phyloP scores from a whole-genome alignment of 2,329 filamentous ascomycete species.

The Remersonia thermophila region DNA sequence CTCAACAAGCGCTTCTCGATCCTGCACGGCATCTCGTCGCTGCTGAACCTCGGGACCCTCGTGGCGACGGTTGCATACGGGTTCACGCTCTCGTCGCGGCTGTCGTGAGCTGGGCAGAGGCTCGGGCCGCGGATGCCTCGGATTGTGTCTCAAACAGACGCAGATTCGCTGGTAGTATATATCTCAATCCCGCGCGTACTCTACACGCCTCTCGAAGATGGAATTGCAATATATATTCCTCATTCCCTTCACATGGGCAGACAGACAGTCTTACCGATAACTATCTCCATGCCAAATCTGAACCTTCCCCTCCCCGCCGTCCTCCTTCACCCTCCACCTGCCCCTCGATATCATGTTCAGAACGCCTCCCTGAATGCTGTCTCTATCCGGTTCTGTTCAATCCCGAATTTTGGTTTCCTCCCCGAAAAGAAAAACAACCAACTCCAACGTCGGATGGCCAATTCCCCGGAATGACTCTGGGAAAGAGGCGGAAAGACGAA shows the following conservation, averaged over 20 bases:
- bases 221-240: no score
- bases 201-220: no score
- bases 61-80: slow-evolving; percentile 66
- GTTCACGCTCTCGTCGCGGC: slow-evolving; percentile 52
- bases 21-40: slow-evolving; percentile 69
- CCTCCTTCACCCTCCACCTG: background rate
- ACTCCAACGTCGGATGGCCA: no score
- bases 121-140: background rate
- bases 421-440: background rate
- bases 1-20: slow-evolving; percentile 69
- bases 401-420: slow-evolving; percentile 1
- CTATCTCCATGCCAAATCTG: no score
- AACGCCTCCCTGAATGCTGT: background rate
- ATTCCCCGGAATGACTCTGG: no score
- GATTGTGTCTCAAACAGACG: background rate
- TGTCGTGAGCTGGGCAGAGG: slow-evolving; percentile 29
- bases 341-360: background rate
- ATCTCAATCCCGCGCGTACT: background rate
- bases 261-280: no score
- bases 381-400: slow-evolving; percentile 2
- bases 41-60: slow-evolving; percentile 64
- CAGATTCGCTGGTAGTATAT: background rate
- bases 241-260: no score
- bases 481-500: no score
- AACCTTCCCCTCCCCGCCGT: background rate